These are phyloP conservation scores for Hypoxylon fragiforme DNA, from an alignment of 495 filamentous ascomycete genomes.

Conservation along the genomic window DNA sequence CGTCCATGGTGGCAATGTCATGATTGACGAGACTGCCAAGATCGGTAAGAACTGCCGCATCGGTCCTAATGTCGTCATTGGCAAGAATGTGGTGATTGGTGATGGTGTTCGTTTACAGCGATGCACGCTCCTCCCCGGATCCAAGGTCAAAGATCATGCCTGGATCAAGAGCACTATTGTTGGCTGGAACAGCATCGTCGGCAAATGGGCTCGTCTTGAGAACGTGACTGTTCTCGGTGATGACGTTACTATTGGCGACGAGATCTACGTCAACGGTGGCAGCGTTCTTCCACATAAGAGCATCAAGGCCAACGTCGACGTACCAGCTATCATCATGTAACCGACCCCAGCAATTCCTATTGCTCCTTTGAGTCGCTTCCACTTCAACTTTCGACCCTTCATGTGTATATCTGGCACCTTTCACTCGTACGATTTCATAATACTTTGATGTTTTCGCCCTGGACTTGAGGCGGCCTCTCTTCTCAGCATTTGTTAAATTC, in stretches of 20 bases:
- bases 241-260: slow-evolving; percentile 98
- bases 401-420: slow-evolving; percentile 30
- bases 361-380: slow-evolving; percentile 3
- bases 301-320: slow-evolving; percentile 98
- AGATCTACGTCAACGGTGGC: slow-evolving; percentile 98
- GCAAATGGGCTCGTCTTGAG: slow-evolving; percentile 94
- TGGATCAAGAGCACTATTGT: slow-evolving; percentile 99
- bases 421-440: slow-evolving; percentile 36
- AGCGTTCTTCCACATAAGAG: slow-evolving; percentile 97
- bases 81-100: slow-evolving; percentile 90
- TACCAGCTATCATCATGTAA: slow-evolving; percentile 88
- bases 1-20: slow-evolving; percentile 93
- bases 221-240: slow-evolving; percentile 97
- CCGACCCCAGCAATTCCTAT: neutral
- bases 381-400: slow-evolving; percentile 12
- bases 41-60: slow-evolving; percentile 99
- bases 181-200: slow-evolving; percentile 97
- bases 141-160: slow-evolving; percentile 97
- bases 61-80: slow-evolving; percentile 96
- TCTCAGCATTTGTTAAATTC: slow-evolving; percentile 31
- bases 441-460: slow-evolving; percentile 23
- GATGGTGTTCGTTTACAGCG: slow-evolving; percentile 95
- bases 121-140: slow-evolving; percentile 84
- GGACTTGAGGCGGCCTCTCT: slow-evolving; percentile 20
- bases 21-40: slow-evolving; percentile 93